These are phyloP conservation scores for Cladorrhinum samala DNA, from an alignment of 495 filamentous ascomycete species.

Conservation along the genomic window DNA sequence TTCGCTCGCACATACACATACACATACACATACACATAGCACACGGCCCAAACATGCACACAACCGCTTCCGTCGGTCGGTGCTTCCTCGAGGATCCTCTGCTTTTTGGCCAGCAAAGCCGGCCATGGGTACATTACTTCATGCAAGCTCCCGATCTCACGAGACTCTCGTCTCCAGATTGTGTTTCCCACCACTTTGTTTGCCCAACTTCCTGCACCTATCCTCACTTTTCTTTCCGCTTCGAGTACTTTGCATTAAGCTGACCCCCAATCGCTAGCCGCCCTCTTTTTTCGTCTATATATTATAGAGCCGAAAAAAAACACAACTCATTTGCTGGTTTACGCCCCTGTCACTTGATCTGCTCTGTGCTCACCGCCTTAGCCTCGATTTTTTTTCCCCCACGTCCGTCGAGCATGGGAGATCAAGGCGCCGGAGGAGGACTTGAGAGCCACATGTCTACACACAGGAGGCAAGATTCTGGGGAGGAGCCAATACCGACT, in stretches of 20 bases:
- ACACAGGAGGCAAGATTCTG: slow-evolving; percentile 31
- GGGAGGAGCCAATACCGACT: slow-evolving; percentile 27
- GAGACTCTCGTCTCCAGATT: slow-evolving; percentile 32
- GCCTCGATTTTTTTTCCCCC: not conserved
- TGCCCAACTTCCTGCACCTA: slow-evolving; percentile 14
- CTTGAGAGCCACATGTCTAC: slow-evolving; percentile 40
- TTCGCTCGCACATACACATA: not conserved
- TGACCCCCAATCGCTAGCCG: slow-evolving; percentile 6
- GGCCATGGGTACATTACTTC: slow-evolving; percentile 27
- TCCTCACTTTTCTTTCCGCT: slow-evolving; percentile 2
- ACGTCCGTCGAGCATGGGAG: slow-evolving; percentile 26
- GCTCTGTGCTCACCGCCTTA: not conserved
- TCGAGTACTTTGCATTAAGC: slow-evolving; percentile 10
- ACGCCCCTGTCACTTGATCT: not conserved
- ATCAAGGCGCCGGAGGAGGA: slow-evolving; percentile 41
- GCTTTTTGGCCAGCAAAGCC: slow-evolving; percentile 20
- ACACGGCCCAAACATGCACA: slow-evolving; percentile 11
- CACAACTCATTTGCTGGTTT: not conserved
- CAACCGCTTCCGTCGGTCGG: slow-evolving; percentile 6
- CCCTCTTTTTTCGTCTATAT: not conserved
- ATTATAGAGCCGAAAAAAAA: slow-evolving; percentile 4
- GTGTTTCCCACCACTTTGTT: slow-evolving; percentile 23
- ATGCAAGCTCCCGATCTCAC: slow-evolving; percentile 37
- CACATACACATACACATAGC: not conserved
- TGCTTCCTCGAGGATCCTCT: slow-evolving; percentile 11